Evolutionary conservation across 257 asterid genomes (phyloP), one percentile per base, ranked within the genome.

Genomic region (Solanum chilense): DNA sequence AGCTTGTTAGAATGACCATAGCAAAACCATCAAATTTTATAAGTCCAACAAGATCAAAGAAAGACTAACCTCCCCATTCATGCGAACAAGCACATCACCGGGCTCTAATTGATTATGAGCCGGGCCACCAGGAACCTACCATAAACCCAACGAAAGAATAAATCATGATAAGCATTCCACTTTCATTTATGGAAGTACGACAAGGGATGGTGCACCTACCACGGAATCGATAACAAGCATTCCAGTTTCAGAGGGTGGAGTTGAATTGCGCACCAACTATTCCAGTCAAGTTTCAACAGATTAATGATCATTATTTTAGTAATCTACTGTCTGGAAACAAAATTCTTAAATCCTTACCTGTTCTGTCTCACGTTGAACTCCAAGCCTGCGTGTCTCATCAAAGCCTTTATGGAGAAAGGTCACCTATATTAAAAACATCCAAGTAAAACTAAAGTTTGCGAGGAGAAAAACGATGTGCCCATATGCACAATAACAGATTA

Each of bases 351-450:
- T 56, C 25, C 70, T 16, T 86, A 95, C 99, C 99, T 95, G 97
- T 87, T 97, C 99, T 15, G 99, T 95, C 89, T 94, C 99, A 71
- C 91, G 89, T 88, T 93, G 92, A 87, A 97, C 99, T 84, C 99
- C 99, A 91, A 97, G 99, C 82, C 99, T 92, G 35, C 99, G 98
- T 82, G 93, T 96, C 94, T 97, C 99, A 88, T 97, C 99, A 92
- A 93, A 97, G 78, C 99, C 99, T 89, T 97, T 96, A 92, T 97
- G 98, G 88, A 95, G 92, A 92, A 97, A 96, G 33, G 99, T 97
- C 83, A 93, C 96, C 99, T 97, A 86, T 47, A 88, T 77, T 86
- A 82, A 13, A 88, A 83, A 77, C 20, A 88, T 60, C 27, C n/a
- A 60, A 82, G 85, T 84, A 83, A 73, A 91, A 60, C 87, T 86